A percentile compares a stretch with the other conserved stretches of the same genome.
These are phyloP conservation scores for Venturia carpophila DNA, from an alignment of 2,329 filamentous ascomycete species.

Conservation along the genomic window DNA sequence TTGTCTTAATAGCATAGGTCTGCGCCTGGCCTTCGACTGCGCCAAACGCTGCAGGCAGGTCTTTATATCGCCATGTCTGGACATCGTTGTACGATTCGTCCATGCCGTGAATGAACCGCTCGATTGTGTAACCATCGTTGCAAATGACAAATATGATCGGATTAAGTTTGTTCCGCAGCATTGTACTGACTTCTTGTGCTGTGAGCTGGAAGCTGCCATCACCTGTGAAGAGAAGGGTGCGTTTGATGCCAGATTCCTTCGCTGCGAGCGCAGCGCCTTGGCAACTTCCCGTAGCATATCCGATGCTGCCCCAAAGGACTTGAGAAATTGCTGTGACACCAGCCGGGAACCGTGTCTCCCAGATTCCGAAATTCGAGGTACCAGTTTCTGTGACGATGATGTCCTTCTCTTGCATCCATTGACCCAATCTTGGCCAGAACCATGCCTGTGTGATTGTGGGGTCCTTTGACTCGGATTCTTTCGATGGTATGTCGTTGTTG, in stretches of 20 bases:
- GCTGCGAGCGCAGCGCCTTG: slow-evolving; percentile 68
- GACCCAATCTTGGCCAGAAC: slow-evolving; percentile 69
- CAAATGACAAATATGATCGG: slow-evolving; percentile 80
- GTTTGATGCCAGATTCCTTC: slow-evolving; percentile 52
- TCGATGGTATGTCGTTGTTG: slow-evolving; percentile 42
- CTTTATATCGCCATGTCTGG: slow-evolving; percentile 63
- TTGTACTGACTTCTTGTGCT: slow-evolving; percentile 74
- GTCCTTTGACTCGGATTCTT: slow-evolving; percentile 27
- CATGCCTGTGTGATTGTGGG: slow-evolving; percentile 58
- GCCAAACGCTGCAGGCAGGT: slow-evolving; percentile 61
- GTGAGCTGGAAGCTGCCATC: slow-evolving; percentile 84
- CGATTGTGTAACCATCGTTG: slow-evolving; percentile 85
- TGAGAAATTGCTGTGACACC: slow-evolving; percentile 76
- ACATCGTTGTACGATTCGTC: slow-evolving; percentile 76
- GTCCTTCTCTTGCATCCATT: slow-evolving; percentile 64
- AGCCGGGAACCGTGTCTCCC: slow-evolving; percentile 71
- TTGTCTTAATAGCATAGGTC: slow-evolving; percentile 61
- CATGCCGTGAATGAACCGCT: slow-evolving; percentile 81
- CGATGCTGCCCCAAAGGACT: slow-evolving; percentile 63
- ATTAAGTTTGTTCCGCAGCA: slow-evolving; percentile 66
- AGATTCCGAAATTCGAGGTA: slow-evolving; percentile 81
- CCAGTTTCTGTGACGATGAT: slow-evolving; percentile 82
- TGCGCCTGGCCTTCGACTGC: slow-evolving; percentile 49
- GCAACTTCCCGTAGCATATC: slow-evolving; percentile 54
- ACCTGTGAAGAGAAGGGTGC: slow-evolving; percentile 80